Base-by-base conservation (phyloP, 345 rosid species). In the Rhizophora mangle region DNA sequence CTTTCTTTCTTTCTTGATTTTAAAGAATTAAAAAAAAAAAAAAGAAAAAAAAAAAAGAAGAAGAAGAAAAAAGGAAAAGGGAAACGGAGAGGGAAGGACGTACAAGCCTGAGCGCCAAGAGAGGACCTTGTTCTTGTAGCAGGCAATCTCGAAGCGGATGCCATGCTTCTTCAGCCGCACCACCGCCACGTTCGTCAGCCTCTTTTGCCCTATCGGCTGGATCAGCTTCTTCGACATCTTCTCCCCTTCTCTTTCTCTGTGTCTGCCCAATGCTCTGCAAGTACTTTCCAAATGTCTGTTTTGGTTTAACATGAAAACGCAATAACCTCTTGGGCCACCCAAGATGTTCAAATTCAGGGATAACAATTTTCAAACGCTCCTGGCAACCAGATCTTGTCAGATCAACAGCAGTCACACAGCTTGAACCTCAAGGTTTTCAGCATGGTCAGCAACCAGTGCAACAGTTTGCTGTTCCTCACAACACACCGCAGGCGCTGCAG, bases 21-120 rank as follows among this genome's bases (percentile, higher is more conserved):
- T n/a, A n/a, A n/a, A n/a, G n/a, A 24, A 24, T 24, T 24, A 24
- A 24, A 24, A 24, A 24, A 24, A 24, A 24, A 24, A 24, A 24
- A 24, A 0, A 24, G 1, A 24, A 24, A 24, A 1, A 24, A 24
- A 1, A 24, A 24, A 1, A 39, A 59, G 63, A 1, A n/a, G 24
- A 27, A 13, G 3, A 31, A 2, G 20, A 6, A 10, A 8, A 34
- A 29, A 13, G 29, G 56, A 26, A n/a, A 24, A n/a, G n/a, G 18
- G 9, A 24, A 24, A 24, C 0, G 51, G 27, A 29, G 8, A 22
- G 57, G 19, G 9, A 39, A 32, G 51, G 3, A 72, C 96, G 84
- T 79, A 95, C 99, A 90, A 94, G 80, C 88, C 86, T 19, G 97
- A 88, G 62, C 99, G 99, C 99, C 99, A 95, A 4, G 98, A 95